These are phyloP conservation scores for Rhizomucor miehei DNA, from an alignment of 371 early-diverging fungal species.

Conservation along the genomic window DNA sequence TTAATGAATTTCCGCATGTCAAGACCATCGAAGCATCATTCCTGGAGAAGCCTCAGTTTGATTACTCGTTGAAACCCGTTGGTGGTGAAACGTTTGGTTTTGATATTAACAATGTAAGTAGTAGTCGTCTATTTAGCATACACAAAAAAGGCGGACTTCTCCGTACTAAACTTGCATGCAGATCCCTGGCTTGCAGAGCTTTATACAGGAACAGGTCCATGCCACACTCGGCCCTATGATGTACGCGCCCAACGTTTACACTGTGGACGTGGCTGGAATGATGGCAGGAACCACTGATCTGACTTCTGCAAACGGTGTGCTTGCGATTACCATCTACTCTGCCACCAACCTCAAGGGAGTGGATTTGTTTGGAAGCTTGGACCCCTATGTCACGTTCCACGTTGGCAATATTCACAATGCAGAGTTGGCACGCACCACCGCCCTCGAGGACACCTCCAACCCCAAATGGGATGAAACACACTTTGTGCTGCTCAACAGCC, in stretches of 20 bases:
- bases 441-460: constrained; percentile 52
- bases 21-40: constrained; percentile 89
- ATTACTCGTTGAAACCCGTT: constrained; percentile 94
- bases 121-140: neutral
- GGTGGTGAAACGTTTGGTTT: constrained; percentile 88
- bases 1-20: constrained; percentile 87
- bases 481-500: constrained; percentile 38
- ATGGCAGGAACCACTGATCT: constrained; percentile 66
- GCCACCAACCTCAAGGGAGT: constrained; percentile 80
- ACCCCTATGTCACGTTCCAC: constrained; percentile 80
- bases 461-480: constrained; percentile 49
- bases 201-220: constrained; percentile 79
- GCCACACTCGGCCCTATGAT: constrained; percentile 82
- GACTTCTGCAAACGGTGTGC: constrained; percentile 76
- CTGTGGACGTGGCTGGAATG: constrained; percentile 81
- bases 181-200: constrained; percentile 81
- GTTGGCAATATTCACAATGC: constrained; percentile 62
- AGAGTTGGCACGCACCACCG: constrained; percentile 59
- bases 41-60: constrained; percentile 85
- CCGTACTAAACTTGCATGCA: constrained; percentile 17
- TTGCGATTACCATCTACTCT: constrained; percentile 72
- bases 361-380: constrained; percentile 83
- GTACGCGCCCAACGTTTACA: constrained; percentile 82
- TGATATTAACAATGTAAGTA: constrained; percentile 76
- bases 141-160: neutral